Evolutionary conservation across 768 basidiomycete species (phyloP), one percentile per base, ranked within the genome.

Genomic region (Pleurotus tuber-regium): DNA sequence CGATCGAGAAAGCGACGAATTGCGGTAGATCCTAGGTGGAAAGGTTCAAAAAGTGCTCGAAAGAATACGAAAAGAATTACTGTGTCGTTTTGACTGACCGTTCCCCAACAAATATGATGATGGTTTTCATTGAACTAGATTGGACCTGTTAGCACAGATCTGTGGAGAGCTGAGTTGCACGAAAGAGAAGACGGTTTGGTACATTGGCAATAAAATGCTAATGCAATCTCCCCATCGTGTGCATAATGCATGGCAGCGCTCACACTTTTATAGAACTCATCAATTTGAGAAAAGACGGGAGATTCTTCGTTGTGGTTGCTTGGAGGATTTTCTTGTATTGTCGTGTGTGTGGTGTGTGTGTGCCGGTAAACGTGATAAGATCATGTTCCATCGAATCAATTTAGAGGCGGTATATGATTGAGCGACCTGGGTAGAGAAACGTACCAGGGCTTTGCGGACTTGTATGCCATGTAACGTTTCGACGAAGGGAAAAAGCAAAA

Each of bases 31-130:
- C 71, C 92, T 92, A 60, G 16, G 57, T 46, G 29, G 54, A 52
- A 52, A 38, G 42, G 53, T 51, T 60, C 54, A 55, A 63, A 38
- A 21, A 23, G 28, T 9, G 26, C 3, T 16, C 5, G 40, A 14
- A 43, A 26, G 50, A 29, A 25, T 47, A 44, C 21, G 14, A 16
- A 21, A 8, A 14, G 8, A 62, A 73, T 89, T 66, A 91, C 87
- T 97, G 93, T 18, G 94, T 95, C 1, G 92, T 96, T 74, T 95
- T 97, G 30, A 94, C 94, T 18, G 91, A 88, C 0, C 94, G 95
- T 73, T 96, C 94, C 59, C 94, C 90, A 52, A 91, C 87, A 81
- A 93, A 87, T 54, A 93, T 82, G 33, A 89, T 86, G 56, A 97
- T 96, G 93, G 66, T 92, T 82, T 59, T 81, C 70, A 51, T 63